A percentile compares a stretch with the other conserved stretches of the same genome.
Evolutionary conservation across 345 rosid genomes (phyloP).

Genomic region (Eutrema heterophyllum): DNA sequence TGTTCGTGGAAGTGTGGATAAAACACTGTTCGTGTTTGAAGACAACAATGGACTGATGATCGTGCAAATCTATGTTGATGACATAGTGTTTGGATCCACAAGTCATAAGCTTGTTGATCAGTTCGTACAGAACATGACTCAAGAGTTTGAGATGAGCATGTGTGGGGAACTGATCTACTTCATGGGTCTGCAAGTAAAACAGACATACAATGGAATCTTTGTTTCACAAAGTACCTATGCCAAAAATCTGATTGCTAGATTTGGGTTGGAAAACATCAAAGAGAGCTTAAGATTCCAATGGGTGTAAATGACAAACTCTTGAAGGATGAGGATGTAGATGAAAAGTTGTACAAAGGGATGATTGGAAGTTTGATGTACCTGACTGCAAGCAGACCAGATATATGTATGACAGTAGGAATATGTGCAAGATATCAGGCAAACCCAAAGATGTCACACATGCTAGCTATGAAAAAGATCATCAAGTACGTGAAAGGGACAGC

Average conservation of each 20-base stretch:
- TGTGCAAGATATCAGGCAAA: too few relatives aligned
- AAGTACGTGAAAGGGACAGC: too few relatives aligned
- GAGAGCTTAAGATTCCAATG: too few relatives aligned
- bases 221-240: background rate
- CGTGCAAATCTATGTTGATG: too few relatives aligned
- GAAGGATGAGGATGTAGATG: background rate
- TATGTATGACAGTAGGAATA: accelerated
- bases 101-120: background rate
- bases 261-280: too few relatives aligned
- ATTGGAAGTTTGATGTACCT: background rate
- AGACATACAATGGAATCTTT: background rate
- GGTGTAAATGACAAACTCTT: too few relatives aligned
- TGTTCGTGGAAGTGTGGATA: background rate
- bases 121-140: background rate
- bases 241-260: background rate
- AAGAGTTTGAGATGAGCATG: background rate
- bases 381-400: background rate
- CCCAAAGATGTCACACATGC: too few relatives aligned
- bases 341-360: background rate
- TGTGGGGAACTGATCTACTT: background rate
- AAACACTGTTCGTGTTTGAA: background rate
- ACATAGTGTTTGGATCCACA: background rate
- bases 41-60: too few relatives aligned
- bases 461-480: too few relatives aligned
- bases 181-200: background rate